Percentiles rank a stretch among this genome's conserved stretches.
Conservation (phyloP, 2,329 filamentous ascomycete genomes). For the Sporothrix luriei region DNA sequence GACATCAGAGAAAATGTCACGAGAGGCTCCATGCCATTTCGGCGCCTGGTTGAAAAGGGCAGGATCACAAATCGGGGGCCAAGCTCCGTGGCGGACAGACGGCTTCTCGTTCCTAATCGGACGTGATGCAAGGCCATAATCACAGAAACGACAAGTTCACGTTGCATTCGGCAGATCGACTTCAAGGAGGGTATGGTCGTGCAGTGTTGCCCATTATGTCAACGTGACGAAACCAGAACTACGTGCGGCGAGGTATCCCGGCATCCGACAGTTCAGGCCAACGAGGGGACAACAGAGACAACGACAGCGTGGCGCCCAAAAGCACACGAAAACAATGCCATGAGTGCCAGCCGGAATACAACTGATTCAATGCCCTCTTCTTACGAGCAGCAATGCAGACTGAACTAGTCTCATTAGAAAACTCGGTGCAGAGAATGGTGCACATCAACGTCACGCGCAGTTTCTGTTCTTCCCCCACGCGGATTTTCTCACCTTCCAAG, state of each 20-base stretch:
- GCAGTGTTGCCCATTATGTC: background rate
- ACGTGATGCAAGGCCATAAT: background rate
- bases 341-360: background rate
- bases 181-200: background rate
- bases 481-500: background rate
- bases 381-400: background rate
- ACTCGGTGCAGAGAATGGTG: too few species aligned
- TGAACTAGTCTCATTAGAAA: background rate
- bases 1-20: background rate
- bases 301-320: background rate
- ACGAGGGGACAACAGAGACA: background rate
- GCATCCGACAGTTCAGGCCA: background rate
- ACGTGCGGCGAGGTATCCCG: too few species aligned
- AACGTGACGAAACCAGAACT: background rate
- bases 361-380: background rate
- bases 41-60: slow-evolving; percentile 11
- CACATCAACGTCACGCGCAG: too few species aligned
- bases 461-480: background rate
- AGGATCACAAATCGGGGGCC: background rate
- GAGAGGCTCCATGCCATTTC: background rate
- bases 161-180: slow-evolving; percentile 16
- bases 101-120: slow-evolving; percentile 12
- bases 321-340: background rate
- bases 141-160: background rate
- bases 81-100: slow-evolving; percentile 23